Evolutionary conservation across 768 basidiomycete genomes (phyloP).

Genomic region (Rhizopogon roseolus): DNA sequence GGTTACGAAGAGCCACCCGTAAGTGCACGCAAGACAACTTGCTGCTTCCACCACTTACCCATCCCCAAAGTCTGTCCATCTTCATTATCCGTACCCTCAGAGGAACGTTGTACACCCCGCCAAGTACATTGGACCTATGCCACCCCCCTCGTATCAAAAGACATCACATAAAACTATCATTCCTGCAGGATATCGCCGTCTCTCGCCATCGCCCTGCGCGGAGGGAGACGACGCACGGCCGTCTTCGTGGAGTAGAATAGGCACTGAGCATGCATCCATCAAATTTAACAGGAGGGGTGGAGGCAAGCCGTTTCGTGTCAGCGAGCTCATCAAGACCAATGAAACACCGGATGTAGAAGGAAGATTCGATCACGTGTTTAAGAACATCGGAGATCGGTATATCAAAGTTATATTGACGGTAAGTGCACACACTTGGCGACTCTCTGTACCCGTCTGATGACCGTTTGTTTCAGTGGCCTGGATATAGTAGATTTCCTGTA

Average conservation of each 20-base stretch:
- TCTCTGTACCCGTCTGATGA: not conserved
- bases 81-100: conserved; percentile 24
- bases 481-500: conserved; percentile 34
- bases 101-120: conserved; percentile 22
- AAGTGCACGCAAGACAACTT: not conserved
- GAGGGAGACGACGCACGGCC: conserved; percentile 7
- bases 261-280: conserved; percentile 22
- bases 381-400: conserved; percentile 17
- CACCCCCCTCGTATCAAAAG: conserved; percentile 1
- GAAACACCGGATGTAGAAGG: conserved; percentile 21
- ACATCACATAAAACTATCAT: conserved; percentile 9
- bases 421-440: conserved; percentile 1
- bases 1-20: conserved; percentile 11
- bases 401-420: conserved; percentile 34
- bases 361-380: conserved; percentile 16
- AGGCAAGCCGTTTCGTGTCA: conserved; percentile 22
- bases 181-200: conserved; percentile 15
- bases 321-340: conserved; percentile 16
- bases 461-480: conserved; percentile 38
- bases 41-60: not conserved
- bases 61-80: conserved; percentile 5
- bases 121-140: conserved; percentile 9
- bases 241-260: not conserved
- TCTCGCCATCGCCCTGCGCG: conserved; percentile 6
- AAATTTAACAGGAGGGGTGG: conserved; percentile 23